Conservation (phyloP, 2,329 filamentous ascomycete genomes). For the Septoria linicola region DNA sequence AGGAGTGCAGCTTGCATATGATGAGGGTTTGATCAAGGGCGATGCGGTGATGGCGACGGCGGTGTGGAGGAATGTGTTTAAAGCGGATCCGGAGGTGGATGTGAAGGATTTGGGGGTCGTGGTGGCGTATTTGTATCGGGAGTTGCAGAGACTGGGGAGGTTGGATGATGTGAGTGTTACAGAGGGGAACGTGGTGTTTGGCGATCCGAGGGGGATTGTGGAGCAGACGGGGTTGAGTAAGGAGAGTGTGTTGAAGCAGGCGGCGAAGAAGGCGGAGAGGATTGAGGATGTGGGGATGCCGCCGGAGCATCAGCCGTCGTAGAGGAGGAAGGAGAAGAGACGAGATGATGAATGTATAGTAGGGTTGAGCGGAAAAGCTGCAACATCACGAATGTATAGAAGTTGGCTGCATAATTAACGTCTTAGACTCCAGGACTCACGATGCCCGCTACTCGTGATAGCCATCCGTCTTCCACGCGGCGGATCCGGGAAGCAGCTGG, state of each 20-base stretch:
- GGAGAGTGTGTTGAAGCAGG: slow-evolving; percentile 24
- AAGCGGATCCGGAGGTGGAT: slow-evolving; percentile 65
- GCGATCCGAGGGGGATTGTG: slow-evolving; percentile 44
- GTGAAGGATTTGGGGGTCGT: slow-evolving; percentile 60
- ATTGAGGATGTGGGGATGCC: slow-evolving; percentile 10
- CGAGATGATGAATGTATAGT: neutral
- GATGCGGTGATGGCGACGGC: slow-evolving; percentile 77
- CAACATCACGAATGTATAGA: too few species aligned
- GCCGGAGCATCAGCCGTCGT: slow-evolving; percentile 9
- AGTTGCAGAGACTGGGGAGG: slow-evolving; percentile 54
- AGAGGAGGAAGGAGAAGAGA: too few species aligned
- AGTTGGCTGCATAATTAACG: too few species aligned
- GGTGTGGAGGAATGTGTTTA: slow-evolving; percentile 91
- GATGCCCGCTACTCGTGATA: too few species aligned
- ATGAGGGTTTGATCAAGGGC: slow-evolving; percentile 74
- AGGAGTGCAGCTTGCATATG: slow-evolving; percentile 78
- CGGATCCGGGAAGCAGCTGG: too few species aligned
- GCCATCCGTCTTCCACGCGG: too few species aligned
- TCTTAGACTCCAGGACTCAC: too few species aligned
- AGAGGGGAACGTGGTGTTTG: slow-evolving; percentile 52
- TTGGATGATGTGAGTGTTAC: slow-evolving; percentile 55
- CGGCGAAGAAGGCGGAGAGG: slow-evolving; percentile 13
- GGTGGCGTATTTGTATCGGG: slow-evolving; percentile 62
- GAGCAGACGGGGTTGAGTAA: slow-evolving; percentile 33
- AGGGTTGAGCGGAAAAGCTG: too few species aligned